These are phyloP conservation scores for Neonothopanus nambi DNA, from an alignment of 1,284 basidiomycete genomes.

Conservation along the genomic window DNA sequence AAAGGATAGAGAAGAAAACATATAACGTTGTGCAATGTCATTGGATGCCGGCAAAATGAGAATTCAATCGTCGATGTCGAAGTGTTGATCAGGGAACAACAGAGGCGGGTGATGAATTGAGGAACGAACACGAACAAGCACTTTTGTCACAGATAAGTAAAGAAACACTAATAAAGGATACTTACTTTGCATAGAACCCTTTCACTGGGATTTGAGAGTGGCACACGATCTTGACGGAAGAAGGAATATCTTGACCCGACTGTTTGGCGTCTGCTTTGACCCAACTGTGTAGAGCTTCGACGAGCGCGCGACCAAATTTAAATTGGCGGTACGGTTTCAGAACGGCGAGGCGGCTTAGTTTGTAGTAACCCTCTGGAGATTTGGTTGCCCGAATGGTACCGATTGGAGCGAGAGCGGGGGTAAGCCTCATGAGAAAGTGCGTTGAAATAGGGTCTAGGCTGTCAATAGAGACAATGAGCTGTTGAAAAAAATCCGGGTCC, in stretches of 20 bases:
- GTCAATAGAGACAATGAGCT: slow-evolving; percentile 10
- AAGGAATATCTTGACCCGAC: slow-evolving; percentile 25
- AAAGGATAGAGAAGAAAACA: background rate
- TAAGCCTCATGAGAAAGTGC: slow-evolving; percentile 70
- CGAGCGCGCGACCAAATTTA: slow-evolving; percentile 64
- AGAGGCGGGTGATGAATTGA: background rate
- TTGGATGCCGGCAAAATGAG: slow-evolving; percentile 10
- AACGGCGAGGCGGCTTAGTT: slow-evolving; percentile 63
- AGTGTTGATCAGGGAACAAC: slow-evolving; percentile 1
- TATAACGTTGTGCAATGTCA: slow-evolving; percentile 7
- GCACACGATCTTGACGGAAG: slow-evolving; percentile 44
- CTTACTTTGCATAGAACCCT: slow-evolving; percentile 71
- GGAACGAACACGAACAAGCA: background rate
- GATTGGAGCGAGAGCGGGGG: slow-evolving; percentile 57
- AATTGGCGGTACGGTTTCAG: slow-evolving; percentile 63
- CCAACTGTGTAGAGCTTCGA: slow-evolving; percentile 61
- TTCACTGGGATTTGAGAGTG: slow-evolving; percentile 74
- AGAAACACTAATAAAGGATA: slow-evolving; percentile 17
- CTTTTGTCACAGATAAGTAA: too few relatives aligned
- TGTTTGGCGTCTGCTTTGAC: slow-evolving; percentile 42
- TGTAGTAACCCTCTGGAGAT: slow-evolving; percentile 18
- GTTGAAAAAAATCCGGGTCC: background rate
- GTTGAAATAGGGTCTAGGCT: slow-evolving; percentile 62
- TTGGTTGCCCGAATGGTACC: slow-evolving; percentile 60
- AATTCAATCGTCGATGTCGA: slow-evolving; percentile 5